Evolutionary conservation across 2,329 filamentous ascomycete species (phyloP), one percentile per base, ranked within the genome.

Genomic region (Alternaria longipes): DNA sequence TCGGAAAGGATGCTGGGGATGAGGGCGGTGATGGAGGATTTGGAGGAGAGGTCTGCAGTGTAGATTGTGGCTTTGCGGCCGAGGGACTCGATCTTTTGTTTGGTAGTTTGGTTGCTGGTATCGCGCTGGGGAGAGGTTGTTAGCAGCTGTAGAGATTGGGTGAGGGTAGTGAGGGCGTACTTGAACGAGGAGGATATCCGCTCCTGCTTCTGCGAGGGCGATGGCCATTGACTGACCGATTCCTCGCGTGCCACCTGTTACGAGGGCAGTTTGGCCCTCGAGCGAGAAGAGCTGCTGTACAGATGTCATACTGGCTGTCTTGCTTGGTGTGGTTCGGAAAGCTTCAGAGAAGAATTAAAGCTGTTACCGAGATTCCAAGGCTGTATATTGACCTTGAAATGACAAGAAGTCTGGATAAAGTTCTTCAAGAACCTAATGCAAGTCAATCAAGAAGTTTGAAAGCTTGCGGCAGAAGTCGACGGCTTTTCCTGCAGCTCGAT

Each of bases 61-160:
- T 92, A 91, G 73, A 93, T 88, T 57, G 79, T 81, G 45, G 85
- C 88, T 74, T 86, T 89, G 66, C 90, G 88, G 62, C 89, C 89
- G 7, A 92, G 85, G 40, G 84, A 81, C 73, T 88, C 85, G 71
- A 94, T 84, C 12, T 84, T 82, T 41, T 86, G 75, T 69, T 88
- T 86, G 8, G 91, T 94, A 38, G 73, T 65, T 66, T 79, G 77
- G 71, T 83, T 88, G 72, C 81, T 82, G 38, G 82, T 82, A 73
- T 89, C 84, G 71, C 86, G 81, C 86, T 88, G 69, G 41, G 41
- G 18, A 30, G 44, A 54, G 46, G 60, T 58, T 36, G 58, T 36
- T 44, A 18, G 32, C 28, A 18, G 30, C 49, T 22, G 26, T 11
- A 36, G 34, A 34, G 32, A 44, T 12, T 28, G 14, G 45, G 22